phyloP scores from a whole-genome alignment of 2,329 filamentous ascomycete genomes.

The Macrophomina tecta region DNA sequence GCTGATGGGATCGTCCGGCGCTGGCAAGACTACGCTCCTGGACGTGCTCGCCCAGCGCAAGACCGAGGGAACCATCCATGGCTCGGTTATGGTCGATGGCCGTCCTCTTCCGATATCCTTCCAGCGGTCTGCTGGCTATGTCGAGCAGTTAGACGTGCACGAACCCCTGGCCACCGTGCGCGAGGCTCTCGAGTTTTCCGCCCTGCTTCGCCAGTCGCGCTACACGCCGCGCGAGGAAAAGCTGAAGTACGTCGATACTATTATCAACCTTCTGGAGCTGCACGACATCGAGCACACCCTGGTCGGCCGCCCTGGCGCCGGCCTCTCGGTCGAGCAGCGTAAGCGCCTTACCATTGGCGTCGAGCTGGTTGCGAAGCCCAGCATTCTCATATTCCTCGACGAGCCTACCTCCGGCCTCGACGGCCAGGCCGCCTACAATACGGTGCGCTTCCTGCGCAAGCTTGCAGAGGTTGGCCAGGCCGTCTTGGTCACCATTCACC shows the following conservation, averaged over 20 bases:
- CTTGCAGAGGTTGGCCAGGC: constrained; percentile 58
- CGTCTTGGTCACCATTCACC: constrained; percentile 56
- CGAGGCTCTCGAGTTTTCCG: constrained; percentile 43
- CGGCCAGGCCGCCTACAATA: constrained; percentile 63
- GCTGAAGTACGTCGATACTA: constrained; percentile 66
- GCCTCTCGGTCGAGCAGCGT: constrained; percentile 69
- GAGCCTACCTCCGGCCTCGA: constrained; percentile 72
- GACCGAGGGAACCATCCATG: constrained; percentile 66
- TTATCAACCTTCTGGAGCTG: constrained; percentile 72
- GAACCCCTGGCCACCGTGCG: constrained; percentile 46
- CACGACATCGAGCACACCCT: constrained; percentile 69
- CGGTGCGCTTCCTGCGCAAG: constrained; percentile 66
- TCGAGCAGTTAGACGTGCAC: constrained; percentile 48
- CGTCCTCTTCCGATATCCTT: constrained; percentile 49
- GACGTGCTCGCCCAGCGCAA: constrained; percentile 79
- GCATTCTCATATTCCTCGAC: constrained; percentile 87
- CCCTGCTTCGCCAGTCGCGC: constrained; percentile 56
- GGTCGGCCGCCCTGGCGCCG: constrained; percentile 67
- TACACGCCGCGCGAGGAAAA: constrained; percentile 63
- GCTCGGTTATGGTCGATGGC: constrained; percentile 76
- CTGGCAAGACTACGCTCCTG: constrained; percentile 69
- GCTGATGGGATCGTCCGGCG: constrained; percentile 73
- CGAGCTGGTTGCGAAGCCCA: constrained; percentile 89
- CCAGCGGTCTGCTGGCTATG: constrained; percentile 47
- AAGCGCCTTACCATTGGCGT: constrained; percentile 91